Evolutionary conservation across 768 basidiomycete genomes (phyloP).

Genomic region (Russula sp.): DNA sequence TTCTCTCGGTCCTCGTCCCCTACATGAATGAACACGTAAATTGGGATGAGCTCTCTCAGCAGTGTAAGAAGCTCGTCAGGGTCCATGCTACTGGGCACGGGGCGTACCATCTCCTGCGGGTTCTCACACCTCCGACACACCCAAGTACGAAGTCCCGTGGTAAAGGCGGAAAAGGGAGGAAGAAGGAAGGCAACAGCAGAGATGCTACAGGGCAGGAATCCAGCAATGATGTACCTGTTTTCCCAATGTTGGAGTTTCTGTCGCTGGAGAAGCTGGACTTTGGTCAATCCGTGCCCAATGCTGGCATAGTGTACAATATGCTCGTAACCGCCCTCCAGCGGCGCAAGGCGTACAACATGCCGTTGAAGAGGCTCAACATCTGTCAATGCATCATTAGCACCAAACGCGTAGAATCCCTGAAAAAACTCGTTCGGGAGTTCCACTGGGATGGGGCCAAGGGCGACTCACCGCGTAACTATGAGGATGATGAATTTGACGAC

Average conservation of each 20-base stretch:
- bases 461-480: not conserved
- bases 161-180: not conserved
- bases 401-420: not conserved
- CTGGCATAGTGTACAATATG: not conserved
- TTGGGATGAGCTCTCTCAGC: not conserved
- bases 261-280: not conserved
- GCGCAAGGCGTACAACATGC: not conserved
- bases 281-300: not conserved
- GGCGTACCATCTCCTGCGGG: not conserved
- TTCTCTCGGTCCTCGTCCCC: not conserved
- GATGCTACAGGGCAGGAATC: not conserved
- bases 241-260: conserved; percentile 2
- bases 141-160: not conserved
- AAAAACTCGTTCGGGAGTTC: not conserved
- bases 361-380: not conserved
- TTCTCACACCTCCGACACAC: not conserved
- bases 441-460: not conserved
- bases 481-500: not conserved
- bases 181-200: not conserved
- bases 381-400: not conserved
- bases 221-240: not conserved
- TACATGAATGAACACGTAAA: not conserved
- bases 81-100: not conserved
- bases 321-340: not conserved
- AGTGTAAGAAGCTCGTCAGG: not conserved